These are phyloP conservation scores for Phoma sp. DNA, from an alignment of 2,329 filamentous ascomycete genomes.

Conservation along the genomic window DNA sequence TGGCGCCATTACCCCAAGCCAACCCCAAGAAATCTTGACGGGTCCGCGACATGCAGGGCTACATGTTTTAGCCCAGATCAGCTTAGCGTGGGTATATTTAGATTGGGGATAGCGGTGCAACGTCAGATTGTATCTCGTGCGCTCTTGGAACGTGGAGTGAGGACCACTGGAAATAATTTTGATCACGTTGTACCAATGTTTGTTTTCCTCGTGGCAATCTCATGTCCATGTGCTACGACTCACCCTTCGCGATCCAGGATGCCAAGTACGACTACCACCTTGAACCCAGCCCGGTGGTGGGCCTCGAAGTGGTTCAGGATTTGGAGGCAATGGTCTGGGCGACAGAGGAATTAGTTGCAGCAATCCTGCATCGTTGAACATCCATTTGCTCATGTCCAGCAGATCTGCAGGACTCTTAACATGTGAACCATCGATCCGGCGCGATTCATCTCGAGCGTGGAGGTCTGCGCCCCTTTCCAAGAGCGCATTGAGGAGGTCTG, in stretches of 20 bases:
- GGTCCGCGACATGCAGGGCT: constrained; percentile 2
- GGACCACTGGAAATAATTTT: neutral
- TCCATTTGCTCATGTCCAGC: neutral
- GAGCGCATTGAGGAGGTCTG: neutral
- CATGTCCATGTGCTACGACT: neutral
- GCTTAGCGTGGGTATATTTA: constrained; percentile 1
- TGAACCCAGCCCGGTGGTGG: neutral
- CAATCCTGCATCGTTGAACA: neutral
- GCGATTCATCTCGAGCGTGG: neutral
- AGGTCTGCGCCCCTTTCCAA: neutral
- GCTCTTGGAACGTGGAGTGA: constrained; percentile 5
- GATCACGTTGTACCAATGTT: neutral
- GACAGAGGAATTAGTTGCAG: neutral
- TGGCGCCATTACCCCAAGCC: neutral
- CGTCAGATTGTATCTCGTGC: constrained; percentile 4
- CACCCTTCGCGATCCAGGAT: neutral
- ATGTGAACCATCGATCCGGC: neutral
- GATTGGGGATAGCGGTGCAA: constrained; percentile 4
- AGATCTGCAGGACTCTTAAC: neutral
- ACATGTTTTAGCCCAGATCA: neutral
- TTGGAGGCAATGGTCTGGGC: neutral
- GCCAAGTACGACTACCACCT: too few species aligned
- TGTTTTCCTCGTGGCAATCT: neutral
- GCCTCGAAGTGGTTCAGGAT: neutral
- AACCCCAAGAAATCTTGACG: constrained; percentile 8